These are phyloP conservation scores for Wickerhamomyces kurtzmanii DNA, from an alignment of 805 yeast genomes.

Conservation along the genomic window DNA sequence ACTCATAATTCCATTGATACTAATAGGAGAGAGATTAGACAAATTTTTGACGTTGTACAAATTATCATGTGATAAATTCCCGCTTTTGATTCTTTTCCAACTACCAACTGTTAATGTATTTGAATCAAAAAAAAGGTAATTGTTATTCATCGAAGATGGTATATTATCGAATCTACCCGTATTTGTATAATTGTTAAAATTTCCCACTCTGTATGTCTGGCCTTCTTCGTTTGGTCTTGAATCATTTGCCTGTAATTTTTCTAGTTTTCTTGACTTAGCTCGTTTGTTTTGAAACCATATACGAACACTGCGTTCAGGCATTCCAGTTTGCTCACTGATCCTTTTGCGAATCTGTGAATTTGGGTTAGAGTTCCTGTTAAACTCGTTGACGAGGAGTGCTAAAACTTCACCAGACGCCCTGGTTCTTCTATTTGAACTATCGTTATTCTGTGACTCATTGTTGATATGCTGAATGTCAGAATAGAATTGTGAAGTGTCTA, in stretches of 20 bases:
- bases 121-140: constrained; percentile 61
- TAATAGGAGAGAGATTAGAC: constrained; percentile 57
- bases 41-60: constrained; percentile 30
- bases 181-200: constrained; percentile 7
- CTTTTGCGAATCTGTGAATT: constrained; percentile 58
- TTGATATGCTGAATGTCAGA: constrained; percentile 1
- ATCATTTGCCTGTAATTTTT: constrained; percentile 27
- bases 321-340: constrained; percentile 62
- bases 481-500: no score
- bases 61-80: constrained; percentile 30
- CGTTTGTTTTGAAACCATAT: constrained; percentile 92
- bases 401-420: constrained; percentile 78
- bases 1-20: constrained; percentile 53
- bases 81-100: constrained; percentile 73
- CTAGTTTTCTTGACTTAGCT: constrained; percentile 65
- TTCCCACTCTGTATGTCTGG: constrained; percentile 7
- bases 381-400: constrained; percentile 57
- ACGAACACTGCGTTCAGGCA: constrained; percentile 82
- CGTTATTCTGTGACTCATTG: constrained; percentile 6
- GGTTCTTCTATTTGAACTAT: constrained; percentile 36
- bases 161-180: constrained; percentile 24
- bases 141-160: constrained; percentile 51
- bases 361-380: constrained; percentile 67
- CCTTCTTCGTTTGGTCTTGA: no score
- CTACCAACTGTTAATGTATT: constrained; percentile 63